A percentile compares a stretch with the other conserved stretches of the same genome.
Evolutionary conservation across 2,329 filamentous ascomycete species (phyloP).

Genomic region (Aspergillus sojae): DNA sequence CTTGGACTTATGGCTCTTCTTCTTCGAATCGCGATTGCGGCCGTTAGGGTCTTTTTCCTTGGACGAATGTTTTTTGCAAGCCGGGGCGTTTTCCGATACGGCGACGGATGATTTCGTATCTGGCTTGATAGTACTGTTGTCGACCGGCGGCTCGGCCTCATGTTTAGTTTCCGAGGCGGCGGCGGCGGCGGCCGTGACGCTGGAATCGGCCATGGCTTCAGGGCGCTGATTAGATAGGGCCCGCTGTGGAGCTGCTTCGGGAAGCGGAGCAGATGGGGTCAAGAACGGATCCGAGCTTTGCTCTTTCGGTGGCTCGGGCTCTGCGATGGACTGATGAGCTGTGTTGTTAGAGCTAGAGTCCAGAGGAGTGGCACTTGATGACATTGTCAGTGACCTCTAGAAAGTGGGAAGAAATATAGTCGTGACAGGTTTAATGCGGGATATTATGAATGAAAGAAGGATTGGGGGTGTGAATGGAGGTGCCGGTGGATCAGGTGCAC

Average conservation of each 20-base stretch:
- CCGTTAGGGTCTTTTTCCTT: constrained; percentile 24
- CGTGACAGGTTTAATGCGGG: not conserved
- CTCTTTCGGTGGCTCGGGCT: constrained; percentile 23
- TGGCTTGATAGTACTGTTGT: constrained; percentile 30
- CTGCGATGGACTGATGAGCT: constrained; percentile 11
- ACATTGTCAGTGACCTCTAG: constrained; percentile 9
- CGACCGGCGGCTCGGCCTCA: constrained; percentile 31
- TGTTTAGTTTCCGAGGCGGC: constrained; percentile 31
- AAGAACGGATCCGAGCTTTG: constrained; percentile 21
- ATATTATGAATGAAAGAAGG: not conserved
- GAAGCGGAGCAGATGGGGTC: constrained; percentile 16
- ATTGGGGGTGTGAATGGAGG: not conserved
- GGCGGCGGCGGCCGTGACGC: constrained; percentile 19
- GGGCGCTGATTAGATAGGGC: constrained; percentile 10
- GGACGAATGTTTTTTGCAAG: constrained; percentile 36
- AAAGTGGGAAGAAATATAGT: not conserved
- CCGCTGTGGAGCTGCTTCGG: constrained; percentile 28
- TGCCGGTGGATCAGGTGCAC: not conserved
- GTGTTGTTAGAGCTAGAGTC: not conserved
- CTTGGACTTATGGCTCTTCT: constrained; percentile 28
- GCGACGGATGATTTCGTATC: constrained; percentile 26
- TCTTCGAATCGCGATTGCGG: constrained; percentile 23
- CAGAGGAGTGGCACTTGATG: constrained; percentile 12
- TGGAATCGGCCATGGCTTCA: constrained; percentile 34
- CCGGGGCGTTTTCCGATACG: constrained; percentile 27